Evolutionary conservation across 177 flowering plant species (phyloP).

Genomic region (Vitis hybrid): DNA sequence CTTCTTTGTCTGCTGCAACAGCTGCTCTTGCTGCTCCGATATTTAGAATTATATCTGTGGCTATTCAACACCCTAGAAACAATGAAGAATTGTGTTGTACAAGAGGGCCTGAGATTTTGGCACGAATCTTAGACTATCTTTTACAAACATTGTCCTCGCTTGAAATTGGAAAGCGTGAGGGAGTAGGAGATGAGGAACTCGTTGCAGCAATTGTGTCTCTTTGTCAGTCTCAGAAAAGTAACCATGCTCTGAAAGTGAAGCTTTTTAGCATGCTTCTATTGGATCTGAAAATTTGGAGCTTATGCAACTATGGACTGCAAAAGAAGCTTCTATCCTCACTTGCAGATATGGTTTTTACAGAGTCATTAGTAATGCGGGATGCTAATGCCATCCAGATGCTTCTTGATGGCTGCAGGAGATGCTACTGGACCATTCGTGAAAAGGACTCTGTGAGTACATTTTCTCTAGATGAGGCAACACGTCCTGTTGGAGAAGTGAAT

Average conservation of each 20-base stretch:
- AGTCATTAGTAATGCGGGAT: constrained; percentile 87
- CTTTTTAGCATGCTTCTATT: constrained; percentile 79
- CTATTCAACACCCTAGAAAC: constrained; percentile 84
- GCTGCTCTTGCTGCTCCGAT: constrained; percentile 81
- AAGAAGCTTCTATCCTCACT: constrained; percentile 96
- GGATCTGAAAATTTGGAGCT: constrained; percentile 94
- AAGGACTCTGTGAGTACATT: constrained; percentile 76
- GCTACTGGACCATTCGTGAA: constrained; percentile 91
- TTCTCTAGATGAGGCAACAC: constrained; percentile 54
- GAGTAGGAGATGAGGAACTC: constrained; percentile 89
- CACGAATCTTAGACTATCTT: constrained; percentile 75
- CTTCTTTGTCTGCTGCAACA: constrained; percentile 59
- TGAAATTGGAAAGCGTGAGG: constrained; percentile 53
- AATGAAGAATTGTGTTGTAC: constrained; percentile 82
- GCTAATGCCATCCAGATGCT: constrained; percentile 98
- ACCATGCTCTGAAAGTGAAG: constrained; percentile 85
- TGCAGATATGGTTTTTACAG: constrained; percentile 99
- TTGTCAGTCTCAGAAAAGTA: constrained; percentile 85
- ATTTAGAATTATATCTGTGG: constrained; percentile 79
- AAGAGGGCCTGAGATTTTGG: constrained; percentile 86
- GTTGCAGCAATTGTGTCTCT: constrained; percentile 88
- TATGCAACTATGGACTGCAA: constrained; percentile 94
- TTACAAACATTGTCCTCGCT: constrained; percentile 72
- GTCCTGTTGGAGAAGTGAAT: constrained; percentile 93
- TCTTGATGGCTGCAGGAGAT: constrained; percentile 96